Evolutionary conservation across 2,329 filamentous ascomycete species (phyloP), one percentile per base, ranked within the genome.

Genomic region (Lachnellula arida): DNA sequence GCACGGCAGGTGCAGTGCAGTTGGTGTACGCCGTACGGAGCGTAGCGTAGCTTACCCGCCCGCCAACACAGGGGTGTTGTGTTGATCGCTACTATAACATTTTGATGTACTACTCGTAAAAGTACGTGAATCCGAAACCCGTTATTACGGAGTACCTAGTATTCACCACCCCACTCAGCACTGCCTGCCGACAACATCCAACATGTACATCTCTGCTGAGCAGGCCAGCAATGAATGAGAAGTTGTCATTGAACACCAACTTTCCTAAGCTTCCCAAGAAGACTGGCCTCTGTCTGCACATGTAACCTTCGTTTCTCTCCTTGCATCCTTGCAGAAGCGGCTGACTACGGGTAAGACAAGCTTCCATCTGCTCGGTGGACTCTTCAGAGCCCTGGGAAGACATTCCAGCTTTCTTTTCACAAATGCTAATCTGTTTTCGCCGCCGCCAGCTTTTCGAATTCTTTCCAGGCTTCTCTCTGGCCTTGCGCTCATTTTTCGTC

Each of bases 31-130:
- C 17, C 11, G 43, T 19, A 12, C 19, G 50, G 51, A 46, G 50
- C 19, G 19, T 53, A 55, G 49, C 37, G 49, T 52, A 17, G 49
- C 23, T 53, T 49, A 47, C 37, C 35, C 43, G 32, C 37, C 35
- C 43, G 32, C 46, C 49, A 49, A 50, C 46, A 56, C 51, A 53
- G 55, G 54, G 53, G 49, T 58, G 52, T 57, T 32, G 49, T 58
- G 52, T 57, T 32, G 52, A 61, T 58, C 55, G 55, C 61, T 58
- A 32, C 28, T 32, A 32, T 32, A 59, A 58, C 56, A 54, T 32
- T 53, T 56, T 46, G 28, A 28, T 55, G 53, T 57, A 57, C 39
- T 23, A 49, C 11, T 11, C 28, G n/a, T 32, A 12, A 32, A 32
- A 32, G 8, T 32, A 32, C 28, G 28, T 59, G 58, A 62, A 60